Conservation (phyloP, 1,139 yeast species). For the Lizanozyma gosingica region DNA sequence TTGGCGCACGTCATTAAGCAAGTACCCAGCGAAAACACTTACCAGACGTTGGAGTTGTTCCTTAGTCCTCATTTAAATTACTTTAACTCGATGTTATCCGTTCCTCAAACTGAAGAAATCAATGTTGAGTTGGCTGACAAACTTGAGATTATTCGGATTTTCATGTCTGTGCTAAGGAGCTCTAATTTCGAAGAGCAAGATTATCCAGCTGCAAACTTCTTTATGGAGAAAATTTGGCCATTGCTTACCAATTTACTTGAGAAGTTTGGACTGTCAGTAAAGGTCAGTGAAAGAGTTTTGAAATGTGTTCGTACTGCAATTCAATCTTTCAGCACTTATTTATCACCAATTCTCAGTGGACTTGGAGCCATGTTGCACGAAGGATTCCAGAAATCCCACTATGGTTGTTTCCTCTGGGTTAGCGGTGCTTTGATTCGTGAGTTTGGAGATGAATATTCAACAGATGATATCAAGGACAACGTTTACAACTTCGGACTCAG, state of each 20-base stretch:
- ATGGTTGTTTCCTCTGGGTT: slow-evolving; percentile 86
- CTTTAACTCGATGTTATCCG: neutral
- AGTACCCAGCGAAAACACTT: slow-evolving; percentile 28
- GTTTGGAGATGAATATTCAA: slow-evolving; percentile 54
- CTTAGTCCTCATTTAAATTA: neutral
- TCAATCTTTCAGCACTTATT: slow-evolving; percentile 58
- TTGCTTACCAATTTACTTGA: slow-evolving; percentile 39
- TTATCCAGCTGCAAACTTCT: slow-evolving; percentile 52
- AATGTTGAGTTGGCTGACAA: slow-evolving; percentile 58
- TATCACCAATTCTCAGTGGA: slow-evolving; percentile 53
- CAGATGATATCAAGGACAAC: slow-evolving; percentile 26
- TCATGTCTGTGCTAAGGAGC: slow-evolving; percentile 49
- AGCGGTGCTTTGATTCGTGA: slow-evolving; percentile 78
- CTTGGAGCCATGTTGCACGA: slow-evolving; percentile 55
- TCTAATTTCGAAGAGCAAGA: slow-evolving; percentile 23
- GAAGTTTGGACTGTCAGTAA: slow-evolving; percentile 45
- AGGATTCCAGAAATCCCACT: slow-evolving; percentile 61
- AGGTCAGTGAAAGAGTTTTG: slow-evolving; percentile 65
- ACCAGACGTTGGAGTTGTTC: slow-evolving; percentile 41
- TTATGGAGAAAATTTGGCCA: slow-evolving; percentile 53
- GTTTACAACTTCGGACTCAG: slow-evolving; percentile 41
- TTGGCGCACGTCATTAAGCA: slow-evolving; percentile 73
- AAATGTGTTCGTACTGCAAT: slow-evolving; percentile 61
- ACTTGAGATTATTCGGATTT: slow-evolving; percentile 66
- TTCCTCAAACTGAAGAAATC: slow-evolving; percentile 24